These are phyloP conservation scores for Cyberlindnera amylophila DNA, from an alignment of 805 yeast species.

Conservation along the genomic window DNA sequence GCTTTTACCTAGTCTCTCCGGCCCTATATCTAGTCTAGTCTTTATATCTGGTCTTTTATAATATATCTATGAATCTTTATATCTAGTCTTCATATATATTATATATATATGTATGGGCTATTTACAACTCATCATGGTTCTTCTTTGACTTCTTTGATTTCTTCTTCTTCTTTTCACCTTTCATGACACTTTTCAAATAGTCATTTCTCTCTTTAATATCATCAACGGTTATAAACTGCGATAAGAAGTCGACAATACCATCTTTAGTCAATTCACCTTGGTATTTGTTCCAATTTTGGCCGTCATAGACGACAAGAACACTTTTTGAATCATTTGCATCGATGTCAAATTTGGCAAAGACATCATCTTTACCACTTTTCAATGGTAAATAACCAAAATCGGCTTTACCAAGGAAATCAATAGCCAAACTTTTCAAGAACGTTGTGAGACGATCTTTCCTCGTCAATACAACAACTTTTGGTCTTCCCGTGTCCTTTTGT, in stretches of 20 bases:
- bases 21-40: too few species aligned
- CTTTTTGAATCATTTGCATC: constrained; percentile 16
- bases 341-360: constrained; percentile 15
- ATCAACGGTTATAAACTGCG: constrained; percentile 27
- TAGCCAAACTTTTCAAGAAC: constrained; percentile 59
- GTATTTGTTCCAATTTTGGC: constrained; percentile 20
- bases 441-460: constrained; percentile 48
- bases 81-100: too few species aligned
- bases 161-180: constrained; percentile 18
- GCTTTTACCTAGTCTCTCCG: too few species aligned
- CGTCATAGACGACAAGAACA: constrained; percentile 11
- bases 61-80: too few species aligned
- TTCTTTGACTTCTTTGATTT: constrained; percentile 2
- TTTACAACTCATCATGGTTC: constrained; percentile 19
- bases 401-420: constrained; percentile 55
- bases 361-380: constrained; percentile 23
- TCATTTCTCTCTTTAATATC: constrained; percentile 10
- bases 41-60: too few species aligned
- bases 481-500: constrained; percentile 17
- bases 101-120: not conserved
- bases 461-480: constrained; percentile 51
- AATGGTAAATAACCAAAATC: constrained; percentile 44
- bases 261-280: constrained; percentile 32
- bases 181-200: constrained; percentile 21
- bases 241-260: constrained; percentile 31